These are phyloP conservation scores for Niveomyces coronatus DNA, from an alignment of 2,329 filamentous ascomycete species.

Conservation along the genomic window DNA sequence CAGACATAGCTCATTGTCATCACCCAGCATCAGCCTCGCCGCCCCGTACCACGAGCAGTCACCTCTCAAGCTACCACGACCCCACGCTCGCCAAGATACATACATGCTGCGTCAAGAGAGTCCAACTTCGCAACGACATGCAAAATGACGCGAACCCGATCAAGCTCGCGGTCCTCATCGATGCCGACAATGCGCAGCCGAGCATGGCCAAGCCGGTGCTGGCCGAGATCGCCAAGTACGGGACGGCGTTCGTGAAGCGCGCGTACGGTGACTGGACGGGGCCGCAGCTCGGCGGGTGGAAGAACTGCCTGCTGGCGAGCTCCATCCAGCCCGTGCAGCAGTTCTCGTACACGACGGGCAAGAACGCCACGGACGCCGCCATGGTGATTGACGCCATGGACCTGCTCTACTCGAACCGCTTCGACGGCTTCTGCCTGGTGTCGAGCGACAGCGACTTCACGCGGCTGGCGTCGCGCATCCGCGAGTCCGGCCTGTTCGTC, in stretches of 20 bases:
- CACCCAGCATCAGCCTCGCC: too few relatives aligned
- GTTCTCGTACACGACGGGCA: constrained; percentile 25
- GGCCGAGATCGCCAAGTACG: constrained; percentile 23
- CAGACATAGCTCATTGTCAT: too few relatives aligned
- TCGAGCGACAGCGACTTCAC: constrained; percentile 28
- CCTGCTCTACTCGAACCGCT: constrained; percentile 21
- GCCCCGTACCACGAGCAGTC: too few relatives aligned
- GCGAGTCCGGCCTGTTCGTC: constrained; percentile 21
- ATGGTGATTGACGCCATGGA: constrained; percentile 30
- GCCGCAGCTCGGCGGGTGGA: constrained; percentile 19
- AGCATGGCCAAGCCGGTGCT: constrained; percentile 15
- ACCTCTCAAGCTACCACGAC: too few relatives aligned
- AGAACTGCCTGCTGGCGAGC: constrained; percentile 19
- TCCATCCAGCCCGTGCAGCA: constrained; percentile 27
- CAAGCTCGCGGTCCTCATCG: constrained; percentile 24
- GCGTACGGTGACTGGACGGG: constrained; percentile 27
- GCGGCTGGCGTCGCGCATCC: constrained; percentile 23
- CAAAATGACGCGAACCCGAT: too few relatives aligned
- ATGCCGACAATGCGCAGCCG: constrained; percentile 22
- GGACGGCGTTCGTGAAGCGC: constrained; percentile 20
- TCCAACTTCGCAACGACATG: too few relatives aligned
- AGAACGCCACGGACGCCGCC: constrained; percentile 24
- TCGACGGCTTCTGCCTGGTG: constrained; percentile 24
- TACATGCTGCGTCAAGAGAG: too few relatives aligned
- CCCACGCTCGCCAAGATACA: too few relatives aligned